A percentile compares a stretch with the other conserved stretches of the same genome.
These are phyloP conservation scores for Suillus occidentalis DNA, from an alignment of 768 basidiomycete species.

Conservation along the genomic window DNA sequence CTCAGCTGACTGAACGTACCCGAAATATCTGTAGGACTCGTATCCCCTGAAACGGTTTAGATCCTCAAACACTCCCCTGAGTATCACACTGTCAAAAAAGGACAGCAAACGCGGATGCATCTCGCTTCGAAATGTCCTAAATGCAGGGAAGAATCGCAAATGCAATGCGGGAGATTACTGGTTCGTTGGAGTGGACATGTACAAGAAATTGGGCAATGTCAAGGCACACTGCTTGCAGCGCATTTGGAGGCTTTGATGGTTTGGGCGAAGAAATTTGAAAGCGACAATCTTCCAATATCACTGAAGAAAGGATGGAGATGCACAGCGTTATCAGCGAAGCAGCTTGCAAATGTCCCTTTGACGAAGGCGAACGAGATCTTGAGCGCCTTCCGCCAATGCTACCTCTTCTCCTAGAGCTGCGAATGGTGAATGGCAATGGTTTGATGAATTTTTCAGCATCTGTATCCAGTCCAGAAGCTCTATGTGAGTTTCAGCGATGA, in stretches of 20 bases:
- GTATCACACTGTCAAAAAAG: conserved; percentile 66
- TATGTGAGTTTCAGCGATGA: conserved; percentile 3
- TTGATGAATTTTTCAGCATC: not conserved
- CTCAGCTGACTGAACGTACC: conserved; percentile 1
- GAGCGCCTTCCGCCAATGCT: conserved; percentile 46
- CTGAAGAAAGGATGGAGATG: conserved; percentile 58
- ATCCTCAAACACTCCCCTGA: conserved; percentile 54
- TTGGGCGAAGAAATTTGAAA: conserved; percentile 59
- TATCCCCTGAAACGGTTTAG: conserved; percentile 39
- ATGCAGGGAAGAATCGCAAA: conserved; percentile 75
- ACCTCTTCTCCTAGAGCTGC: conserved; percentile 28
- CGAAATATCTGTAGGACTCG: not conserved
- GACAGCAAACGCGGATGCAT: conserved; percentile 64
- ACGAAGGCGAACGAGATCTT: conserved; percentile 50
- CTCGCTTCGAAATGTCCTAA: conserved; percentile 61
- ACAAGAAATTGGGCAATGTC: conserved; percentile 72
- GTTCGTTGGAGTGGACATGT: conserved; percentile 50
- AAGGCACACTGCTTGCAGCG: conserved; percentile 69
- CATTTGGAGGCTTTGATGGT: conserved; percentile 68
- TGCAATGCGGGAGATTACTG: conserved; percentile 58
- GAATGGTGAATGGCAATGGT: conserved; percentile 46
- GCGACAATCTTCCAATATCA: conserved; percentile 72
- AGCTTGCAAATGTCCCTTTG: conserved; percentile 32
- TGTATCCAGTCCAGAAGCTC: not conserved
- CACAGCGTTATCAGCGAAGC: conserved; percentile 60